phyloP scores from a whole-genome alignment of 139 green algal genomes.

The Auxenochlorella pyrenoidosa region DNA sequence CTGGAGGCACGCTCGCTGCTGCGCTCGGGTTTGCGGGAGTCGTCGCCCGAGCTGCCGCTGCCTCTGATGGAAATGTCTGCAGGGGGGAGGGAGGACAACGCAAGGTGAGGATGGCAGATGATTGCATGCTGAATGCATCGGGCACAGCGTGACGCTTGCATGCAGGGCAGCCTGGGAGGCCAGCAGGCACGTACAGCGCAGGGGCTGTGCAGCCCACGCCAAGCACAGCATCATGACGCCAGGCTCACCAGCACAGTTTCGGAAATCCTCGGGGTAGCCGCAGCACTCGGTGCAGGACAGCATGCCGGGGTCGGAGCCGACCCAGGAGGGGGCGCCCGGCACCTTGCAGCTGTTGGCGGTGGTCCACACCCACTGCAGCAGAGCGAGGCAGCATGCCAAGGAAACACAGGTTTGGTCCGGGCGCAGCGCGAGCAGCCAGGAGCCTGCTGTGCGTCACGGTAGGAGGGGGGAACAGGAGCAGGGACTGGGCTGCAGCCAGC shows the following conservation, averaged over 20 bases:
- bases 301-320: conserved; percentile 3
- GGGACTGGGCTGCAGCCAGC: too few species aligned
- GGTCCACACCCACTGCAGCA: conserved; percentile 25
- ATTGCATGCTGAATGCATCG: too few species aligned
- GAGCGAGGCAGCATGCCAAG: background rate
- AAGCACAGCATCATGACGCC: background rate
- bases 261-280: conserved; percentile 5
- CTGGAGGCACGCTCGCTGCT: background rate
- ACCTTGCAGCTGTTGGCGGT: conserved; percentile 18
- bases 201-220: background rate
- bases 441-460: too few species aligned
- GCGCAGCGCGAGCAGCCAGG: too few species aligned
- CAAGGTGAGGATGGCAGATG: too few species aligned
- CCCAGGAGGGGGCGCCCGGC: background rate
- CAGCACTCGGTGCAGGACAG: background rate
- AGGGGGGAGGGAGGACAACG: too few species aligned
- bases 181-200: background rate
- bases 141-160: background rate
- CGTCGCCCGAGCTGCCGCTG: background rate
- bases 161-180: background rate
- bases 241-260: background rate
- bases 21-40: background rate
- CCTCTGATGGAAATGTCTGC: background rate
- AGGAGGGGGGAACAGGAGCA: too few species aligned
- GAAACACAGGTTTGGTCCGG: too few species aligned